Conservation (phyloP, 2,329 filamentous ascomycete species). For the Ascochyta pisi region DNA sequence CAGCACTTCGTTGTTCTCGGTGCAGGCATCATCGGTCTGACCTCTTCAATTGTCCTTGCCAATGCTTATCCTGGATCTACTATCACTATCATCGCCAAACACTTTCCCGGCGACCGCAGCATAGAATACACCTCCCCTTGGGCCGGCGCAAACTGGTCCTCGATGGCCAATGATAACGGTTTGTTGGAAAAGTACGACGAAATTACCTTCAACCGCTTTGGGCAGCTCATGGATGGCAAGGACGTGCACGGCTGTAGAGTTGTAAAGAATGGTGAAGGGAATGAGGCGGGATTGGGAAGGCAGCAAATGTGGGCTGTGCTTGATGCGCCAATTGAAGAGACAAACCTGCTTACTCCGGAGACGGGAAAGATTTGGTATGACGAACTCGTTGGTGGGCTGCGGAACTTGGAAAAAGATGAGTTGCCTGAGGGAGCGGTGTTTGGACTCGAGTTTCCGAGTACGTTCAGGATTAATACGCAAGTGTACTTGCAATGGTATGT, state of each 20-base stretch:
- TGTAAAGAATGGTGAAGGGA: slow-evolving; percentile 23
- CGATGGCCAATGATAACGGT: slow-evolving; percentile 51
- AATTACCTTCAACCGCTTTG: slow-evolving; percentile 41
- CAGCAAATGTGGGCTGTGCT: slow-evolving; percentile 41
- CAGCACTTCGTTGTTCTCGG: slow-evolving; percentile 47
- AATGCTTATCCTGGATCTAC: slow-evolving; percentile 59
- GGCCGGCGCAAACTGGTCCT: slow-evolving; percentile 83
- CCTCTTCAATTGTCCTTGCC: slow-evolving; percentile 67
- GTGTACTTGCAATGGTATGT: slow-evolving; percentile 47
- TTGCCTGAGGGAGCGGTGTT: slow-evolving; percentile 47
- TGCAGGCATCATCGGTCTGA: slow-evolving; percentile 71
- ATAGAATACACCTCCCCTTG: slow-evolving; percentile 90
- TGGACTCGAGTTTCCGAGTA: slow-evolving; percentile 45
- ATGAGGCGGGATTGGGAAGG: slow-evolving; percentile 35
- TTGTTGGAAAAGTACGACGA: slow-evolving; percentile 41
- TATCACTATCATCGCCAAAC: slow-evolving; percentile 79
- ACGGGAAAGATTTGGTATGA: slow-evolving; percentile 55
- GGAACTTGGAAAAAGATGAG: slow-evolving; percentile 33
- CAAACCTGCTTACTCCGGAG: slow-evolving; percentile 43
- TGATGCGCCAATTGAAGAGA: slow-evolving; percentile 41
- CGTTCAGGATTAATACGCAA: slow-evolving; percentile 51
- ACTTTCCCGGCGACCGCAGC: slow-evolving; percentile 93
- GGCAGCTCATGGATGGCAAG: slow-evolving; percentile 33
- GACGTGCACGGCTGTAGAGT: slow-evolving; percentile 27
- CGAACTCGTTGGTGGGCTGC: slow-evolving; percentile 48